Evolutionary conservation across 2,329 filamentous ascomycete species (phyloP).

Genomic region (Colletotrichum acutatum): DNA sequence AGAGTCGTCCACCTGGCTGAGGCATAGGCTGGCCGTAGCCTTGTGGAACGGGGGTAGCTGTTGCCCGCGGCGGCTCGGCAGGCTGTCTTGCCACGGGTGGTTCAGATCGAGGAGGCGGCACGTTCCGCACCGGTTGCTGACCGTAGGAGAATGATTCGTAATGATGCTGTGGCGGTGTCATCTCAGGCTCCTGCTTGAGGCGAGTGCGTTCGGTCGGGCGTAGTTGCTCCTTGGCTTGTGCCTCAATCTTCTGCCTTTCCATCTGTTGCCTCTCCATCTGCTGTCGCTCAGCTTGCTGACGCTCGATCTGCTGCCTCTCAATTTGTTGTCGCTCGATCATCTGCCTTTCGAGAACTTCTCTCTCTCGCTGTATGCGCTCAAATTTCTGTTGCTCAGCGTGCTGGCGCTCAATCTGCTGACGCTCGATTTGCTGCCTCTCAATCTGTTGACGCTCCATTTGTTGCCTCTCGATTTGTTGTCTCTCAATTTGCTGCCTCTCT

Average conservation of each 20-base stretch:
- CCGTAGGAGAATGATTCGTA: slow-evolving; percentile 58
- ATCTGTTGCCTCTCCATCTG: slow-evolving; percentile 35
- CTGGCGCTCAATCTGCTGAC: slow-evolving; percentile 32
- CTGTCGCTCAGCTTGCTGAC: slow-evolving; percentile 38
- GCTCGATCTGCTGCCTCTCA: slow-evolving; percentile 38
- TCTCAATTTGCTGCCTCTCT: slow-evolving; percentile 40
- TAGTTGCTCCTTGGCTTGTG: slow-evolving; percentile 45
- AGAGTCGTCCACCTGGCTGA: slow-evolving; percentile 53
- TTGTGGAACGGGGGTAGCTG: slow-evolving; percentile 46
- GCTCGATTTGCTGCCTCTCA: slow-evolving; percentile 35
- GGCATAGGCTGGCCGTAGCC: slow-evolving; percentile 51
- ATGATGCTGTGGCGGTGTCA: slow-evolving; percentile 49
- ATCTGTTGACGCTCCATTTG: slow-evolving; percentile 41
- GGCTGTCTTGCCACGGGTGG: slow-evolving; percentile 51
- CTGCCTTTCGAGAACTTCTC: slow-evolving; percentile 20
- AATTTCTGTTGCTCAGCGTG: slow-evolving; percentile 8
- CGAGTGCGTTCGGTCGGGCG: slow-evolving; percentile 39
- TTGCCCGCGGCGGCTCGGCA: slow-evolving; percentile 54
- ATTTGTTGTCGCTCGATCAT: slow-evolving; percentile 36
- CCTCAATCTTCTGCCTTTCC: slow-evolving; percentile 46
- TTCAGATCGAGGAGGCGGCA: slow-evolving; percentile 51
- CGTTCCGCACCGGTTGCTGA: slow-evolving; percentile 49
- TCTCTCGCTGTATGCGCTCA: slow-evolving; percentile 14
- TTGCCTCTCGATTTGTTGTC: slow-evolving; percentile 34
- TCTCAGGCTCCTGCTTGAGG: slow-evolving; percentile 63